Conservation (phyloP, 305 asterid species). For the Solanum chacoense region DNA sequence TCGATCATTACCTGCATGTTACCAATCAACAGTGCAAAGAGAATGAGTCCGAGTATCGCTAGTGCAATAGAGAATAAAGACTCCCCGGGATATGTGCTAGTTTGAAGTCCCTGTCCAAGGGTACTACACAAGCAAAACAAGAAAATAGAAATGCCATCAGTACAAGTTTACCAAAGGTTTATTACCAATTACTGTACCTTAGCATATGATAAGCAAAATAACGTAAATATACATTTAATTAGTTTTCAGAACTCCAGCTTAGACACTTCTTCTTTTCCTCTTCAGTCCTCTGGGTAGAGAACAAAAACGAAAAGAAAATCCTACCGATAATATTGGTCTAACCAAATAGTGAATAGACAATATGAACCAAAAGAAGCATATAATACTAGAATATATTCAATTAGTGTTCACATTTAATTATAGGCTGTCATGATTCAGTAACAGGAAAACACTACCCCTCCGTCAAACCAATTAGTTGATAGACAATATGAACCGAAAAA, state of each 20-base stretch:
- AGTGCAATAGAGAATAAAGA: conserved; percentile 91
- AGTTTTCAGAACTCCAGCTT: neutral
- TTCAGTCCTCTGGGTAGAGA: neutral
- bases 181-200: neutral
- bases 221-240: neutral
- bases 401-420: neutral
- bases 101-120: conserved; percentile 98
- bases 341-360: neutral
- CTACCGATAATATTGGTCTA: neutral
- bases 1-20: conserved; percentile 83
- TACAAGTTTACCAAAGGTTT: neutral
- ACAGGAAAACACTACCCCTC: neutral
- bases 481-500: neutral
- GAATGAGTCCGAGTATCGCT: conserved; percentile 93
- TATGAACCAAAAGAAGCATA: neutral
- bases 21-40: conserved; percentile 94
- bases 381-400: neutral
- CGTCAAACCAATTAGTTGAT: neutral
- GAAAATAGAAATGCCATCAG: neutral
- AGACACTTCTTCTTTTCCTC: neutral
- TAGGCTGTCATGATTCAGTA: neutral
- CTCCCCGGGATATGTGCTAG: conserved; percentile 95
- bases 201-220: neutral
- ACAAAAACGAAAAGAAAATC: neutral
- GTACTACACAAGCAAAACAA: conserved; percentile 47